Evolutionary conservation across 495 filamentous ascomycete genomes (phyloP).

Genomic region (Talaromyces adpressus): DNA sequence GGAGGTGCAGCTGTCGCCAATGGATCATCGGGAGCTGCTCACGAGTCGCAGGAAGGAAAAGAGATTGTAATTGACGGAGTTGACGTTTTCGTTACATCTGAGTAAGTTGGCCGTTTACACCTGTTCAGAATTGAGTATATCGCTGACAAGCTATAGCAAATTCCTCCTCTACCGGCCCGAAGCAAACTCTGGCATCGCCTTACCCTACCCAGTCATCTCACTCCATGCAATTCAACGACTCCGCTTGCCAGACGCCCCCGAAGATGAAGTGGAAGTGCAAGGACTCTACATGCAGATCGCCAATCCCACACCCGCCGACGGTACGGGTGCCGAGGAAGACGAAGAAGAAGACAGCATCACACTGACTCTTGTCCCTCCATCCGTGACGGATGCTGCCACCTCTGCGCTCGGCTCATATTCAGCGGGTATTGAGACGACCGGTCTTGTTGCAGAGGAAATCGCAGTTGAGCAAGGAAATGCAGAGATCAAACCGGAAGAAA

Average conservation of each 20-base stretch:
- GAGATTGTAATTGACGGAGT: constrained; percentile 44
- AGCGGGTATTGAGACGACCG: constrained; percentile 7
- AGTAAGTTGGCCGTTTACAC: constrained; percentile 41
- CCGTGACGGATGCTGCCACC: constrained; percentile 3
- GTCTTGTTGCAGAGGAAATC: constrained; percentile 16
- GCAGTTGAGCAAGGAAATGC: constrained; percentile 23
- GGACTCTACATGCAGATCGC: constrained; percentile 78
- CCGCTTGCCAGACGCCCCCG: constrained; percentile 28
- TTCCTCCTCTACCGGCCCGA: constrained; percentile 63
- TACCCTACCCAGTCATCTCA: constrained; percentile 82
- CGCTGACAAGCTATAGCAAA: constrained; percentile 41
- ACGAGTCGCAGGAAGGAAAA: constrained; percentile 17
- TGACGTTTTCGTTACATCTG: constrained; percentile 71
- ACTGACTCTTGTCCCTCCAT: constrained; percentile 61
- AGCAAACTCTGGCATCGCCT: constrained; percentile 56
- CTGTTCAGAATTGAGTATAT: background rate
- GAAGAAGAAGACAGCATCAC: constrained; percentile 66
- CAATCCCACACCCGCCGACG: constrained; percentile 40
- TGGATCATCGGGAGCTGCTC: constrained; percentile 8
- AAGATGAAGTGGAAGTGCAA: constrained; percentile 36
- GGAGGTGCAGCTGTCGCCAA: constrained; percentile 13
- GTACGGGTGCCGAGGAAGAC: constrained; percentile 41
- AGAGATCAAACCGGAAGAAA: constrained; percentile 20
- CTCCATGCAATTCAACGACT: constrained; percentile 78
- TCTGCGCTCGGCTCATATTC: constrained; percentile 7